Conservation (phyloP, 768 basidiomycete genomes). For the Clitopilus hobsonii region DNA sequence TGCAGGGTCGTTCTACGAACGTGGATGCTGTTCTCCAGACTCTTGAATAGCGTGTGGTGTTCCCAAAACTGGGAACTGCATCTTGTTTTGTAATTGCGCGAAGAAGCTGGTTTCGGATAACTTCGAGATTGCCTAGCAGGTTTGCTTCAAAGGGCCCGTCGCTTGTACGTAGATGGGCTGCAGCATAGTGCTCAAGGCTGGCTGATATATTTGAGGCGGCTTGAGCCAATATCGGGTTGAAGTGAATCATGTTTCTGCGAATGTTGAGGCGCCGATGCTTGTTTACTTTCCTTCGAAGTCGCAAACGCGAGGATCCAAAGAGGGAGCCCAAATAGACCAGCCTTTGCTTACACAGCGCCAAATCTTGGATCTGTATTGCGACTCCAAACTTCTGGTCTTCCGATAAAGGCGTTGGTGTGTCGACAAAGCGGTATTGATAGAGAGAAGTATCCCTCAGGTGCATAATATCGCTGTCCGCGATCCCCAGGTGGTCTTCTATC, state of each 20-base stretch:
- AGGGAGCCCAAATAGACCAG: constrained; percentile 71
- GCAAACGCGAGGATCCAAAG: constrained; percentile 71
- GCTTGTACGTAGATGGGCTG: constrained; percentile 63
- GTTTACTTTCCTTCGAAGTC: constrained; percentile 37
- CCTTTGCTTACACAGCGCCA: constrained; percentile 35
- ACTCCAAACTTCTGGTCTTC: constrained; percentile 34
- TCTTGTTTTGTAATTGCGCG: constrained; percentile 44
- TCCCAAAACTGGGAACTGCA: constrained; percentile 14
- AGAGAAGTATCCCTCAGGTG: constrained; percentile 47
- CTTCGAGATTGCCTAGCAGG: constrained; percentile 35
- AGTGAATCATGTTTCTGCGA: constrained; percentile 54
- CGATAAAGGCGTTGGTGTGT: constrained; percentile 25
- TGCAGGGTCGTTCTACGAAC: too few relatives aligned
- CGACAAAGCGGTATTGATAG: constrained; percentile 66
- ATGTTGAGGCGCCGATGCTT: constrained; percentile 38
- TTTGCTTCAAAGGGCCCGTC: constrained; percentile 57
- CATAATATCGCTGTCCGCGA: constrained; percentile 35
- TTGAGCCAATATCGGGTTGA: constrained; percentile 39
- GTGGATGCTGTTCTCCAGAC: background rate
- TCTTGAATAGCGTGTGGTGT: background rate
- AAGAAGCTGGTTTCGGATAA: constrained; percentile 57
- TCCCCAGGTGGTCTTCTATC: constrained; percentile 35
- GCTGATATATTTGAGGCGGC: constrained; percentile 40
- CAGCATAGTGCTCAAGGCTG: constrained; percentile 46
- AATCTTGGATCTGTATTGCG: constrained; percentile 35